Base-by-base conservation (phyloP, 345 rosid genomes). In the Populus nigra region DNA sequence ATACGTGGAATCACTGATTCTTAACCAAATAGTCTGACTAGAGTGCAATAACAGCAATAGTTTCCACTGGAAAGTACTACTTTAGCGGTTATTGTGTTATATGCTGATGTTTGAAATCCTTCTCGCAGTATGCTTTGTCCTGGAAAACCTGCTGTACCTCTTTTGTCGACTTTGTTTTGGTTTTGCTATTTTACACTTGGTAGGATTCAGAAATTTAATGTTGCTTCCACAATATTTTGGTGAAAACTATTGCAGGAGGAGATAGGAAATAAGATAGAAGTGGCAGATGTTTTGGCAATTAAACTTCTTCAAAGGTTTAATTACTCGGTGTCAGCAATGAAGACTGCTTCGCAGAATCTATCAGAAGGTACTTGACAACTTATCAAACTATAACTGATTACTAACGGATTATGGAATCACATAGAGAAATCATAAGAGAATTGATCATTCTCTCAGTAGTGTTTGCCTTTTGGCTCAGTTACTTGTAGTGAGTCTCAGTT, bases 181-280 rank as follows among this genome's bases (percentile, higher is more conserved):
- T 35, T 47, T 22, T 62, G 43, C 33, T 41, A 65, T 50, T 76
- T 61, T 17, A 39, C 29, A 13, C 74, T 15, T 71, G 12, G 16
- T 41, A 39, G 38, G 45, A 45, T 55, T 65, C 47, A 41, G 68
- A 69, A 71, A n/a, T n/a, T 29, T 67, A 31, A 20, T 27, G n/a
- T 36, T n/a, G 59, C 69, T 68, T 62, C 16, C 69, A 18, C 55
- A 33, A 65, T 71, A 17, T 49, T 72, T 29, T 71, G 80, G 53
- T 68, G 47, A 75, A 65, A 66, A 27, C 77, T 23, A 27, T 74
- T 87, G 71, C 87, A 96, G 99, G 99, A 92, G 84, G 98, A 88
- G 73, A 82, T 92, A 70, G 99, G 93, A 85, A 91, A 92, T 91
- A 90, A 88, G 88, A 93, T 93, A 75, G 97, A 96, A 88, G 91